Evolutionary conservation across 2,329 filamentous ascomycete genomes (phyloP).

Genomic region (Lasiodiplodia sp.): DNA sequence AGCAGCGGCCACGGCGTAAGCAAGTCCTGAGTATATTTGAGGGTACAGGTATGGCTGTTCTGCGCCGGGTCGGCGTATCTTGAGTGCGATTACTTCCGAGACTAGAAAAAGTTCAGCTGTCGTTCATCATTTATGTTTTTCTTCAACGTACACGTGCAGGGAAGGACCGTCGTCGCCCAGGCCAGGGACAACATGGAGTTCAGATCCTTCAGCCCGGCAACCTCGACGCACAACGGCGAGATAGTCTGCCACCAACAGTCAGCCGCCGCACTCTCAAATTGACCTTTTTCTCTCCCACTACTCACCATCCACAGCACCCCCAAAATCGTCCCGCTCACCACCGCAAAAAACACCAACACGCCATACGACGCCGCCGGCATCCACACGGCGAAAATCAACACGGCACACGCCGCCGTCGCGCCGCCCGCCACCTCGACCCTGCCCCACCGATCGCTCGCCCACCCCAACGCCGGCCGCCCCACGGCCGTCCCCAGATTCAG

Average conservation of each 20-base stretch:
- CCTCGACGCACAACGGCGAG: constrained; percentile 50
- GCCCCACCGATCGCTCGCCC: constrained; percentile 55
- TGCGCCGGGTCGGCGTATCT: constrained; percentile 43
- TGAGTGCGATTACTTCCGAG: constrained; percentile 52
- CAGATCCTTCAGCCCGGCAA: constrained; percentile 50
- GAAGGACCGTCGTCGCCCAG: constrained; percentile 48
- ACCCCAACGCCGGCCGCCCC: constrained; percentile 55
- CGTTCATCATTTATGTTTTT: neutral
- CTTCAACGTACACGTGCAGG: constrained; percentile 44
- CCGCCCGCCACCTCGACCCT: constrained; percentile 52
- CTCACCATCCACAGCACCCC: constrained; percentile 58
- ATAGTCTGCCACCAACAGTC: constrained; percentile 42
- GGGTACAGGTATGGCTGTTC: constrained; percentile 46
- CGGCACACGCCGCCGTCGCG: constrained; percentile 41
- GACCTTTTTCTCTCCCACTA: too few relatives aligned
- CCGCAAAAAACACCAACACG: constrained; percentile 52
- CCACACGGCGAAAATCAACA: constrained; percentile 56
- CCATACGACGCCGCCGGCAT: constrained; percentile 53
- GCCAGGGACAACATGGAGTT: constrained; percentile 50
- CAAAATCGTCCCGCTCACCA: constrained; percentile 54
- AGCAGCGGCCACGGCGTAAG: constrained; percentile 45
- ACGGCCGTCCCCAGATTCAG: constrained; percentile 58
- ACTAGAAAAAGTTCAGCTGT: constrained; percentile 34
- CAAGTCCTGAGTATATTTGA: constrained; percentile 49
- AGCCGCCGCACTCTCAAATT: too few relatives aligned